phyloP scores from a whole-genome alignment of 164 flowering plant species.

The Litsea cubeba region DNA sequence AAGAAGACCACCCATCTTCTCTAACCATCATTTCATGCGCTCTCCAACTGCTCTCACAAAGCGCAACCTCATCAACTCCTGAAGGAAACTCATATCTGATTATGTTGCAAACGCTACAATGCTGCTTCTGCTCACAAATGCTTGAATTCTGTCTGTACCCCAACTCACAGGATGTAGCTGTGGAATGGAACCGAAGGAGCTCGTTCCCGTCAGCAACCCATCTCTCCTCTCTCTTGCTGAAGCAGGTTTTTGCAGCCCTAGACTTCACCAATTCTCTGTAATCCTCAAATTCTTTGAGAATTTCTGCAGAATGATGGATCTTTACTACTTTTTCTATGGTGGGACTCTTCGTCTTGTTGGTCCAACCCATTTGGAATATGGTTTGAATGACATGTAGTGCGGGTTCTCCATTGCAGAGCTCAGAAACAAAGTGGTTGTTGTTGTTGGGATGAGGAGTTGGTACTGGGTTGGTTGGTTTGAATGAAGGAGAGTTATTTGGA shows the following conservation, averaged over 20 bases:
- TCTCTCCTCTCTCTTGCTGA: constrained; percentile 59
- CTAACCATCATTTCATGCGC: constrained; percentile 60
- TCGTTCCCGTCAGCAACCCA: constrained; percentile 90
- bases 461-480: neutral
- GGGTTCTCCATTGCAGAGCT: constrained; percentile 66
- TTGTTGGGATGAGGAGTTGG: neutral
- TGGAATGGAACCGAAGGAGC: constrained; percentile 78
- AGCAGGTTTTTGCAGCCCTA: constrained; percentile 44
- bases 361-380: constrained; percentile 91
- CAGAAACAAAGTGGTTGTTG: constrained; percentile 47
- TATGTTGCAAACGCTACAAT: constrained; percentile 60
- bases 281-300: constrained; percentile 64
- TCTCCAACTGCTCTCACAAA: constrained; percentile 17
- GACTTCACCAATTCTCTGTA: constrained; percentile 68
- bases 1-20: constrained; percentile 52
- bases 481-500: neutral
- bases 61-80: constrained; percentile 46
- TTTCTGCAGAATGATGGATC: constrained; percentile 69
- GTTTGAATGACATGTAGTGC: constrained; percentile 89
- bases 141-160: constrained; percentile 66
- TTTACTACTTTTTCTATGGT: constrained; percentile 74
- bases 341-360: constrained; percentile 61
- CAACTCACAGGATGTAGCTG: constrained; percentile 54
- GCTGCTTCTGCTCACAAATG: constrained; percentile 53
- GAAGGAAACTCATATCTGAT: constrained; percentile 65